Base-by-base conservation (phyloP, 352 stramenopile species). In the Thalassiosira allenii region DNA sequence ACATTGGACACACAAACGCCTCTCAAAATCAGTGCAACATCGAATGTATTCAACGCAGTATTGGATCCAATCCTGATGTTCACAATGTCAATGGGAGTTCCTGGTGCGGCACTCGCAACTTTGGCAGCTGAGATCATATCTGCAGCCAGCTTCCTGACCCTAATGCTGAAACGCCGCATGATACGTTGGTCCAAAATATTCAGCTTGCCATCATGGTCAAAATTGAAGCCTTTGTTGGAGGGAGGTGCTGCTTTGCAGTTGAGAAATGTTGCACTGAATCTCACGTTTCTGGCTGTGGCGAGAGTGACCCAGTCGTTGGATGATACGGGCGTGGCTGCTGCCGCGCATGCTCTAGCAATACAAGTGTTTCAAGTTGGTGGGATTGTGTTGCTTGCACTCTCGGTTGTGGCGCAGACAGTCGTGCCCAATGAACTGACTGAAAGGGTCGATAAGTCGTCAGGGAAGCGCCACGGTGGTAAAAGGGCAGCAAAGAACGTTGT, bases 61-160 rank as follows among this genome's bases (percentile, higher is more conserved):
- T 65, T 95, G 12, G 91, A 95, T 83, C 92, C 92, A 17, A 85
- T 95, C 56, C 62, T 94, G 17, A 95, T 95, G 57, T 95, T 95
- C 53, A 71, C 65, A 2, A 34, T 91, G 40, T 25, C 70, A 0
- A 91, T 93, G 86, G 92, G 92, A 5, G 90, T 94, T 4, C 51
- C 83, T 34, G 92, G 92, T 56, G 92, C 92, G 40, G 92, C 90
- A 29, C 34, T 94, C 30, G 91, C 91, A 0, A 95, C 91, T 3
- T 67, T 93, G 4, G 79, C 66, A n/a, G 78, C 90, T 8, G 91
- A 95, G 56, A 59, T 94, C 6, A 86, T 92, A 51, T 91, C 82
- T 47, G 89, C 87, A 29, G 27, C 77, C 12, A 74, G 83, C 22
- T 95, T 94, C 64, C 53, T 91, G 4, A 67, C 51, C n/a, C 53